Evolutionary conservation across 164 flowering plant species (phyloP).

Genomic region (Liriodendron chinense): DNA sequence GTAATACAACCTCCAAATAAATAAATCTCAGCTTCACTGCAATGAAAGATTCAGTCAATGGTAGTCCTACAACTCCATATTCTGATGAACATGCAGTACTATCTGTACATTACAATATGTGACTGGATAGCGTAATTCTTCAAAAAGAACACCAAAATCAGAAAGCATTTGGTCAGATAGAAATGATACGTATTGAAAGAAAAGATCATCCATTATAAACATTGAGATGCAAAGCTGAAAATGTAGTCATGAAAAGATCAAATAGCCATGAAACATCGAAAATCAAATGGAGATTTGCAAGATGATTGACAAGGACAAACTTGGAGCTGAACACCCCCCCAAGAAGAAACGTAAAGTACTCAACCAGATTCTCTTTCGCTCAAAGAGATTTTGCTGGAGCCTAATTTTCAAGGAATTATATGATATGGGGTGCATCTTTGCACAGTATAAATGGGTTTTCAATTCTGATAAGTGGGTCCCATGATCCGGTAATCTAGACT

Average conservation of each 20-base stretch:
- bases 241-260: too few species aligned
- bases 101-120: too few species aligned
- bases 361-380: constrained; percentile 51
- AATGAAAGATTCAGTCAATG: constrained; percentile 5
- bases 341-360: neutral
- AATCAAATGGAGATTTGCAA: too few species aligned
- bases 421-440: neutral
- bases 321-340: neutral
- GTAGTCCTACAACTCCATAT: neutral
- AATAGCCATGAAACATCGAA: too few species aligned
- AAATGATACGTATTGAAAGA: constrained; percentile 10
- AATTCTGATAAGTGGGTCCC: neutral
- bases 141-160: too few species aligned
- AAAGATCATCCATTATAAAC: neutral
- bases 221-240: too few species aligned
- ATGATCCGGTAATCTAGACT: neutral
- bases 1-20: constrained; percentile 88
- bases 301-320: neutral
- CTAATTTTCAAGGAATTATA: neutral
- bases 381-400: neutral
- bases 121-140: too few species aligned
- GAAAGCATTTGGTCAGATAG: too few species aligned
- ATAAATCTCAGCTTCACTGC: constrained; percentile 86
- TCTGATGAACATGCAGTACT: too few species aligned
- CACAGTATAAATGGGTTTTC: neutral